Evolutionary conservation across 106 monocot genomes (phyloP).

Genomic region (Agapanthus africanus): DNA sequence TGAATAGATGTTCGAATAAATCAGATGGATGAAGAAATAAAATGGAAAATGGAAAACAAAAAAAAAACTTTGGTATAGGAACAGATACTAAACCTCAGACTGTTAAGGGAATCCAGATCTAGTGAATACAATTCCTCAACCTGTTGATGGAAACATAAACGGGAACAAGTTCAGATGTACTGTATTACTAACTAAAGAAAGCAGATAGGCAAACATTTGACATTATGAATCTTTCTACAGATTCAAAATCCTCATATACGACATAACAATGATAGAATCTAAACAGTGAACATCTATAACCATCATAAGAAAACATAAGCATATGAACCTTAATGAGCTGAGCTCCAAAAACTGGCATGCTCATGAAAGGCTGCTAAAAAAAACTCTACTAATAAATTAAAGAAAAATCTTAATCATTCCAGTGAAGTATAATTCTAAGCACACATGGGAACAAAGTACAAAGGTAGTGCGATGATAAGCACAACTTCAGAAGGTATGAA

Average conservation of each 20-base stretch:
- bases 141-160: not conserved
- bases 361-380: not conserved
- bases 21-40: not conserved
- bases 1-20: slow-evolving; percentile 2
- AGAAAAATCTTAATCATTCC: not conserved
- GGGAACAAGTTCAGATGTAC: not conserved
- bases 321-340: not conserved
- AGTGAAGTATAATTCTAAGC: not conserved
- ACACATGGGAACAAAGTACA: not conserved
- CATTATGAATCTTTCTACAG: not conserved
- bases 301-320: not conserved
- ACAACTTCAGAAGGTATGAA: too few species aligned
- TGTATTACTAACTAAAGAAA: not conserved
- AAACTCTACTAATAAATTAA: too few species aligned
- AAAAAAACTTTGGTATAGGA: not conserved
- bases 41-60: not conserved
- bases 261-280: not conserved
- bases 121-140: slow-evolving; percentile 1
- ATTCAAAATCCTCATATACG: not conserved
- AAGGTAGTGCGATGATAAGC: not conserved
- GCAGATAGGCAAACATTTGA: not conserved
- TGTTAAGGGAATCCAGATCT: not conserved
- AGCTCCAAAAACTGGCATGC: not conserved
- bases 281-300: not conserved
- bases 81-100: slow-evolving; percentile 23